Evolutionary conservation across 2,329 filamentous ascomycete species (phyloP), one percentile per base, ranked within the genome.

Genomic region (Eurotiales sp.): DNA sequence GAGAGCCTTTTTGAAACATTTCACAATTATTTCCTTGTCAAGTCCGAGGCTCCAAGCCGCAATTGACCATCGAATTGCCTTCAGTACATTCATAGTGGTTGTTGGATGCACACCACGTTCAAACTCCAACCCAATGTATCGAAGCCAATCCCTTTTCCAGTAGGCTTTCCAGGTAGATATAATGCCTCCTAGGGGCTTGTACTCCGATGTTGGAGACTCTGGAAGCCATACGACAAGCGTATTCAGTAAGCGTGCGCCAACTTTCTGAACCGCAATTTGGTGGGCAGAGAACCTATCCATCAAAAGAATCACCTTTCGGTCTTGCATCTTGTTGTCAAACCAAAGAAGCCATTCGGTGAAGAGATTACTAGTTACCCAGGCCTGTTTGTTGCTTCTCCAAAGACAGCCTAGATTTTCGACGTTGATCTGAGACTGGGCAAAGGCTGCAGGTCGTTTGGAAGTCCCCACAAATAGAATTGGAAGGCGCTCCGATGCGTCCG

Each of bases 301-400:
- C 8, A 60, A 23, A 27, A 61, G 55, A 30, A 61, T 29, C 4
- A 60, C 56, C 40, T 54, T 51, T 25, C 52, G 54, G 22, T 48
- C 48, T 42, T 34, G 23, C 54, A 56, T 56, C 17, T 34, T 29
- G 12, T 7, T 15, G 25, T 56, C 54, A 27, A 56, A 56, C 54
- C 49, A 54, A 4, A 36, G 29, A 22, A 56, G 41, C 58, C 58
- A 61, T 30, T 61, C 52, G 32, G 51, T 47, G 51, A 61, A 60
- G 8, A 60, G 55, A 3, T 43, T 34, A 17, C 44, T 54, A 19
- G 52, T 55, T 43, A 63, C 50, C 50, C 56, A 61, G 15, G 56
- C 58, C 37, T 62, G 60, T n/a, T 54, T 53, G 51, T 62, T 61
- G 42, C 57, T 55, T 17, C 59, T 56, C 56, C 62, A 64, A 17